Conservation (phyloP, 768 basidiomycete genomes). For the Mycena vitilis region DNA sequence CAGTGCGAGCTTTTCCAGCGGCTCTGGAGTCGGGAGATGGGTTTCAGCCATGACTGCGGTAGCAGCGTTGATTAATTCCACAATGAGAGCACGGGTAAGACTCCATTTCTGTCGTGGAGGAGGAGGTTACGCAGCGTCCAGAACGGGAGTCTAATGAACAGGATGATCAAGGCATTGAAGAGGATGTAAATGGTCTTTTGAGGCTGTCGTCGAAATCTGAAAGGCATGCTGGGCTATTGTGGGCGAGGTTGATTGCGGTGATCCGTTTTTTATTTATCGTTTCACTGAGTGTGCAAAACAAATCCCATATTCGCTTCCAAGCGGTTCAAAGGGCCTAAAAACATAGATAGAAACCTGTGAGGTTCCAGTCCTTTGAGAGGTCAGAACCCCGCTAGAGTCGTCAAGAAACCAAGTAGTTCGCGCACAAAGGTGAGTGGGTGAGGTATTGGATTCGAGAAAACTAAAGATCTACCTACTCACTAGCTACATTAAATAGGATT, state of each 20-base stretch:
- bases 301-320: no score
- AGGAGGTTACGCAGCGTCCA: slow-evolving; percentile 34
- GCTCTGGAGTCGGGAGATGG: slow-evolving; percentile 16
- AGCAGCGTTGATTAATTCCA: slow-evolving; percentile 31
- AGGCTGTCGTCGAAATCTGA: slow-evolving; percentile 36
- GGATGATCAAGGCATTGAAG: slow-evolving; percentile 7
- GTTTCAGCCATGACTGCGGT: slow-evolving; percentile 28
- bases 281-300: no score
- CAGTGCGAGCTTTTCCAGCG: slow-evolving; percentile 23
- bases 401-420: neutral
- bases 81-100: slow-evolving; percentile 28
- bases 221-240: slow-evolving; percentile 20
- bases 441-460: slow-evolving; percentile 4
- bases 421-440: slow-evolving; percentile 7
- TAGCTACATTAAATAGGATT: no score
- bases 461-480: neutral
- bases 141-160: slow-evolving; percentile 38
- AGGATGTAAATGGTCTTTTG: slow-evolving; percentile 35
- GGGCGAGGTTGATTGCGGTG: neutral
- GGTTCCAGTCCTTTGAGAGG: slow-evolving; percentile 3
- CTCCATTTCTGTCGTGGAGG: slow-evolving; percentile 31
- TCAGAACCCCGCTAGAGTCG: neutral
- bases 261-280: no score
- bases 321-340: no score
- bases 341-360: neutral